These are phyloP conservation scores for Komagataella mondaviorum DNA, from an alignment of 805 yeast species.

Conservation along the genomic window DNA sequence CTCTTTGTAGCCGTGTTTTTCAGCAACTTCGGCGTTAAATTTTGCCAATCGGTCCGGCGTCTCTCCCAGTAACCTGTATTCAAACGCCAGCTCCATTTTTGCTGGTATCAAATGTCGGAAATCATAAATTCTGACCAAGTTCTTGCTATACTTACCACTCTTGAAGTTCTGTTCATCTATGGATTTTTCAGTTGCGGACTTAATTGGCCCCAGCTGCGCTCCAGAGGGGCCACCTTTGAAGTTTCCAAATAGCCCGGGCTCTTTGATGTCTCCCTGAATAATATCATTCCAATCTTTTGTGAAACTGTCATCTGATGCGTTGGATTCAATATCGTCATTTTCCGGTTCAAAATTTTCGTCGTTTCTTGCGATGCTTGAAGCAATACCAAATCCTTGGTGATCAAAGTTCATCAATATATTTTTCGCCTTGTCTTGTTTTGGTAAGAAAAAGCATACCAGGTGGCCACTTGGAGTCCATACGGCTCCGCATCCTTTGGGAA, in stretches of 20 bases:
- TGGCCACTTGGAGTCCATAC: constrained; percentile 72
- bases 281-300: constrained; percentile 41
- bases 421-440: constrained; percentile 30
- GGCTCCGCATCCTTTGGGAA: constrained; percentile 92
- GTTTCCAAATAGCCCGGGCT: constrained; percentile 31
- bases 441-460: constrained; percentile 70
- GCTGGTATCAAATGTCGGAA: constrained; percentile 64
- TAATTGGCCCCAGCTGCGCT: constrained; percentile 13
- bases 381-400: constrained; percentile 37
- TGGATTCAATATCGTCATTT: constrained; percentile 5
- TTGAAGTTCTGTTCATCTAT: constrained; percentile 12
- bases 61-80: constrained; percentile 50
- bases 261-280: constrained; percentile 3
- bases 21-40: constrained; percentile 63
- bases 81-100: constrained; percentile 53
- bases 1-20: constrained; percentile 42
- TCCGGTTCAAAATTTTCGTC: constrained; percentile 13
- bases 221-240: constrained; percentile 5
- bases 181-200: constrained; percentile 24
- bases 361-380: constrained; percentile 11
- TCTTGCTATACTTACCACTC: constrained; percentile 20
- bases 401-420: constrained; percentile 33
- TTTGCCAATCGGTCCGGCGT: constrained; percentile 50
- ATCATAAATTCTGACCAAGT: constrained; percentile 51
- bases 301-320: constrained; percentile 41